A percentile compares a stretch with the other conserved stretches of the same genome.
Conservation (phyloP, 2,329 filamentous ascomycete genomes). For the Venturia asperata region DNA sequence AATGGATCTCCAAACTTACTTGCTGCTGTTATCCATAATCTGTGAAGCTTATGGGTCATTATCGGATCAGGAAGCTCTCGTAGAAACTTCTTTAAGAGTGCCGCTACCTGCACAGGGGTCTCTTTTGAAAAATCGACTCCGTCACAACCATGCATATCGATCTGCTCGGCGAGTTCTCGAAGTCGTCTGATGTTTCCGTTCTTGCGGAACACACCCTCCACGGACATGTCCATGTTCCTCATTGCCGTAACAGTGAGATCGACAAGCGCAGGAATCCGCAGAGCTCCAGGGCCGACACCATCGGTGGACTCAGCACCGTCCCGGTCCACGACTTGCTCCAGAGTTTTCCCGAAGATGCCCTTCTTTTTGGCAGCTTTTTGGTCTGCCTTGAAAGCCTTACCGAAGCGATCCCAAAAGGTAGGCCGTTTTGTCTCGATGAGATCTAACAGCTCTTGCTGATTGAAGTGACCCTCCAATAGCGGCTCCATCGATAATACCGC, state of each 20-base stretch:
- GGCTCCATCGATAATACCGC: conserved; percentile 94
- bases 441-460: conserved; percentile 83
- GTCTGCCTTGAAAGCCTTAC: conserved; percentile 93
- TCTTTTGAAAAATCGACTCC: conserved; percentile 80
- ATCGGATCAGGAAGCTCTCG: conserved; percentile 90
- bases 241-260: conserved; percentile 91
- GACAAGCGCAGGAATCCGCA: conserved; percentile 89
- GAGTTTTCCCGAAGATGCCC: conserved; percentile 81
- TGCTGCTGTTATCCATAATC: conserved; percentile 81
- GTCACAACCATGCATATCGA: conserved; percentile 80
- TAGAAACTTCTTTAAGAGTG: conserved; percentile 89
- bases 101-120: conserved; percentile 87
- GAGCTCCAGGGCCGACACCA: conserved; percentile 82
- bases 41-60: conserved; percentile 89
- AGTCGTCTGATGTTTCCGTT: conserved; percentile 97
- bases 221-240: conserved; percentile 97
- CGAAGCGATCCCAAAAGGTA: conserved; percentile 97
- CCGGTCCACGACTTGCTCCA: conserved; percentile 83
- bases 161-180: conserved; percentile 74
- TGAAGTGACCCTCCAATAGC: conserved; percentile 80
- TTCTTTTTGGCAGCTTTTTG: conserved; percentile 80
- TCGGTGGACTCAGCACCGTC: conserved; percentile 97
- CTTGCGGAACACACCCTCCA: conserved; percentile 97
- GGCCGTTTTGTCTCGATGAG: conserved; percentile 90
- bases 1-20: conserved; percentile 43